Percentiles rank a stretch among this genome's conserved stretches.
phyloP scores from a whole-genome alignment of 805 yeast species.

The Schizosaccharomyces osmophilus region DNA sequence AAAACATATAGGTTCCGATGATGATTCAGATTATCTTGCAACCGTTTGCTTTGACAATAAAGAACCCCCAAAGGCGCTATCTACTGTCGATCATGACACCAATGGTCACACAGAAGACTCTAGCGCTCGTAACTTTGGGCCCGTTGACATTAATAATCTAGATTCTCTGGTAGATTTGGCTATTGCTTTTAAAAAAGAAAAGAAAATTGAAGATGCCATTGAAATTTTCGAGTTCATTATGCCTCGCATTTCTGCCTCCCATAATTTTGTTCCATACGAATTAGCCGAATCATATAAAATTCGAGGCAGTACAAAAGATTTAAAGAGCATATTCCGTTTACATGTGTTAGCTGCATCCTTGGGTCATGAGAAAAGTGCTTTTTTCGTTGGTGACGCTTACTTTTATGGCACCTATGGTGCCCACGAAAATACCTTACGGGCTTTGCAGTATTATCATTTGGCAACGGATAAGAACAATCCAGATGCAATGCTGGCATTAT shows the following conservation, averaged over 20 bases:
- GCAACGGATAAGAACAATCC: not conserved
- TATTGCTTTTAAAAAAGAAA: not conserved
- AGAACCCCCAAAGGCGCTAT: no score
- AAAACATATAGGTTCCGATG: not conserved
- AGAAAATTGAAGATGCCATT: not conserved
- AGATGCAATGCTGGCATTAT: not conserved
- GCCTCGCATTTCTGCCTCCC: not conserved
- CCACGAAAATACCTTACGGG: not conserved
- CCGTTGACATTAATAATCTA: not conserved
- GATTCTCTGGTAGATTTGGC: not conserved
- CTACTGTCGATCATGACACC: no score
- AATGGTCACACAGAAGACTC: no score
- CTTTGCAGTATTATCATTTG: not conserved
- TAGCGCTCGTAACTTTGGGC: no score
- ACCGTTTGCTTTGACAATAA: no score
- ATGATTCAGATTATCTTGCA: no score
- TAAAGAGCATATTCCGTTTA: not conserved
- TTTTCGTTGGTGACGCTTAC: not conserved
- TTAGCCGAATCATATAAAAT: not conserved
- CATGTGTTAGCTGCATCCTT: not conserved
- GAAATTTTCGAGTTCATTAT: not conserved
- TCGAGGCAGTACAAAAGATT: not conserved
- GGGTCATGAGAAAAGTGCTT: not conserved
- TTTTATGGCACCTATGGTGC: not conserved
- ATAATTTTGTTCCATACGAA: not conserved